Percentiles rank a stretch among this genome's conserved stretches.
These are phyloP conservation scores for Dentipellis fragilis DNA, from an alignment of 768 basidiomycete species.

Conservation along the genomic window DNA sequence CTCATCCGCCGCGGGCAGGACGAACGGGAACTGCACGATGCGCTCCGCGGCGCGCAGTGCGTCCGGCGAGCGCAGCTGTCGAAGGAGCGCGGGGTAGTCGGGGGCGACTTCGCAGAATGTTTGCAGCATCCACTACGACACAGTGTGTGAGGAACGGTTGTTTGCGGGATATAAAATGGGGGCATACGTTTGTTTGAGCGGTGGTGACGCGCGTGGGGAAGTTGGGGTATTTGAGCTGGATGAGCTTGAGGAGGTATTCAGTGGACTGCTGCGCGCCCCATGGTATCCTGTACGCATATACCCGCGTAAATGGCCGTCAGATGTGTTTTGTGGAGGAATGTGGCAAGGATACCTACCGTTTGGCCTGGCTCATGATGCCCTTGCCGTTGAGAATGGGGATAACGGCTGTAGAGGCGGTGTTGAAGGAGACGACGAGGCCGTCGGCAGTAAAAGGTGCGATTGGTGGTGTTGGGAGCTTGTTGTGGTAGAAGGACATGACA, in stretches of 20 bases:
- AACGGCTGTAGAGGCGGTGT: constrained; percentile 83
- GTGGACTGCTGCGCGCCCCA: constrained; percentile 89
- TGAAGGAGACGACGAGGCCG: constrained; percentile 85
- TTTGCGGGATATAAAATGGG: constrained; percentile 2
- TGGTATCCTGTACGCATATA: constrained; percentile 62
- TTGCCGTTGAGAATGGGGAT: constrained; percentile 80
- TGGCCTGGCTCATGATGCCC: constrained; percentile 76
- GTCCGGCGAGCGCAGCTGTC: constrained; percentile 54
- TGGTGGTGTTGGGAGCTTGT: constrained; percentile 33
- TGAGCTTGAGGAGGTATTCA: constrained; percentile 86
- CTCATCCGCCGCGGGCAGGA: constrained; percentile 51
- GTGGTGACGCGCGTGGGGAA: constrained; percentile 81
- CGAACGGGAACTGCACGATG: constrained; percentile 84
- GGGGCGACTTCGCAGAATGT: constrained; percentile 76
- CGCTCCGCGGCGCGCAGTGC: constrained; percentile 55
- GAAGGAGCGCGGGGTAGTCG: constrained; percentile 66
- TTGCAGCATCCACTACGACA: constrained; percentile 76
- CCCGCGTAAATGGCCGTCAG: background rate
- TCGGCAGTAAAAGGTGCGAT: constrained; percentile 41
- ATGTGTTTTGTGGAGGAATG: background rate
- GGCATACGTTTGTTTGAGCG: constrained; percentile 62
- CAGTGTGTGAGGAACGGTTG: background rate
- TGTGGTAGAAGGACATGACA: constrained; percentile 87
- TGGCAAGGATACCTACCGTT: constrained; percentile 45
- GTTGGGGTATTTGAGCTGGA: constrained; percentile 90